Base-by-base conservation (phyloP, 352 stramenopile species). In the Phytophthora meadii region DNA sequence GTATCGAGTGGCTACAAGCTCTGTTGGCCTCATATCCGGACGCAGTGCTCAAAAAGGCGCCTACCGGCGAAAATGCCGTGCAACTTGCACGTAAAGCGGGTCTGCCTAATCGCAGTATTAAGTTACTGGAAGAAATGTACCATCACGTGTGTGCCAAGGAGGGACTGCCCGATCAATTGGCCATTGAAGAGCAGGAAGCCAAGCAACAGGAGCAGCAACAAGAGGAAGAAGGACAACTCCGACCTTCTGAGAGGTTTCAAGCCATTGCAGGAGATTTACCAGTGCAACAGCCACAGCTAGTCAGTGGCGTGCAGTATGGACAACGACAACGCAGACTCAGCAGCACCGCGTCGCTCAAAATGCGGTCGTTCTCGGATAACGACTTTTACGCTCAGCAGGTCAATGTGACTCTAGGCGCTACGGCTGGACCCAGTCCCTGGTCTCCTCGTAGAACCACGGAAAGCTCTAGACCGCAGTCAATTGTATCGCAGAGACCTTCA, bases 41-140 rank as follows among this genome's bases (percentile, higher is more conserved):
- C 51, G 88, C 88, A 1, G 84, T 94, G 50, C 70, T 93, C 45
- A 88, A 89, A 65, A 89, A 94, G 52, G 71, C 79, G 19, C 84
- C 86, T 0, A 77, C 77, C 14, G 86, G 86, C 32, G 88, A 96
- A 65, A 84, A 92, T 55, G 84, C 86, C 14, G 76, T 96, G 47
- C 74, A 88, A 55, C 74, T 96, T 19, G 88, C 86, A 14, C 74
- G 70, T 24, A 92, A 93, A 52, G 71, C 74, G 12, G 77, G 60
- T 0, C 57, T 94, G 28, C 77, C 84, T 5, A 44, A 64, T 51
- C 81, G 84, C 27, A 91, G 82, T n/a, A 44, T 94, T 32, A 84
- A 88, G 14, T 63, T 96, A 32, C 68, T 96, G 0, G 88, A 96
- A 53, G 88, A 96, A 40, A 96, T 96, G 88, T 92, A 91, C 54